Base-by-base conservation (phyloP, 257 asterid species). In the Schizonepeta tenuifolia region DNA sequence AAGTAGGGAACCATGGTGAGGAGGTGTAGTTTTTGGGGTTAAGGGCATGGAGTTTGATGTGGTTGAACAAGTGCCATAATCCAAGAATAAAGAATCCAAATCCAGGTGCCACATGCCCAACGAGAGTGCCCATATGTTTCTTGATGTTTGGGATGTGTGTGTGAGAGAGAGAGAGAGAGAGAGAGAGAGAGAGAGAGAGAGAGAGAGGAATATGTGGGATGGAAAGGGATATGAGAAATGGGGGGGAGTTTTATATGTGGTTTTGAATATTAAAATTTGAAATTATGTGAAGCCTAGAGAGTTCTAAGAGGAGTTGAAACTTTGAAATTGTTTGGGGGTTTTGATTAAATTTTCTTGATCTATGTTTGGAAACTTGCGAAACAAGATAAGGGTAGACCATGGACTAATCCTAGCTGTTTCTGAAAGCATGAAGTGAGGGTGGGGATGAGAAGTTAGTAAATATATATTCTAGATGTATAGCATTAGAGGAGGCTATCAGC, bases 81-180 rank as follows among this genome's bases (percentile, higher is more conserved):
- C 98, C 98, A 28, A 90, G 58, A 7, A 90, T 15, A 20, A 88
- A 82, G 86, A 92, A 90, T 40, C 89, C 96, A 31, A 92, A 83
- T 26, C 98, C 98, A 1, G 98, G 98, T 72, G 88, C 94, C 31
- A 90, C 96, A 67, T 92, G 98, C 9, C 98, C 98, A 21, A 88
- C 70, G 62, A 88, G 77, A 64, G 88, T 80, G 47, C 98, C 98
- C 98, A 92, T 92, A 14, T 77, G 49, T 28, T 24, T 57, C 18
- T 35, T 59, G 20, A 13, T 20, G 53, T 31, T 31, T 31, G 36
- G 33, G 28, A 26, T 26, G 28, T 26, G 28, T 26, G 28, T 26
- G 28, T 15, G 35, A 21, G 43, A 13, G 20, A 6, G 49, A 50
- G 70, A 17, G 71, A 6, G 71, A 47, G 53, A 53, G 15, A 22